Percentiles rank a stretch among this genome's conserved stretches.
Evolutionary conservation across 1,284 basidiomycete species (phyloP).

Genomic region (Tilletia setariae): DNA sequence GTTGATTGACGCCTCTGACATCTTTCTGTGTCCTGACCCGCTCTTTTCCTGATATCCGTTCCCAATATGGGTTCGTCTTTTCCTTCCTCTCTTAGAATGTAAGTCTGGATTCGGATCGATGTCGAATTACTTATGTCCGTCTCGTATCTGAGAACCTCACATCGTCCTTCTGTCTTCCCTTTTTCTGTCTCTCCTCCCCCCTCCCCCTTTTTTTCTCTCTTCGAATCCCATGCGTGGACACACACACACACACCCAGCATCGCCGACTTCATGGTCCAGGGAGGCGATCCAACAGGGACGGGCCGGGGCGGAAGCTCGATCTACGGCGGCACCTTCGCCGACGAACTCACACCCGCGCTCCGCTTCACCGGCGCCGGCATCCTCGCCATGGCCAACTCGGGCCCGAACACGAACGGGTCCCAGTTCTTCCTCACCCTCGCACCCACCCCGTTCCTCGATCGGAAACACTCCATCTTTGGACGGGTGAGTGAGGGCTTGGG

Average conservation of each 20-base stretch:
- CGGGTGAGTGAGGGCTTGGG: conserved; percentile 15
- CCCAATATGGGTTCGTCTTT: not conserved
- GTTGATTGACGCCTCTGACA: not conserved
- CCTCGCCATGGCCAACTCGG: conserved; percentile 37
- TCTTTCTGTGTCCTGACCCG: not conserved
- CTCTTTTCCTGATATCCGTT: not conserved
- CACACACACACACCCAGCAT: conserved; percentile 18
- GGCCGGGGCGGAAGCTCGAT: conserved; percentile 38
- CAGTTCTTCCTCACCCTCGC: conserved; percentile 31
- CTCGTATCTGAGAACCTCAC: too few relatives aligned
- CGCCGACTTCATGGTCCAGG: conserved; percentile 37
- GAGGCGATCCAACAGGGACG: conserved; percentile 37
- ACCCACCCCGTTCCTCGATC: conserved; percentile 32
- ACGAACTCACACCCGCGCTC: conserved; percentile 26
- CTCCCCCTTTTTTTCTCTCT: not conserved
- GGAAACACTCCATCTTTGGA: conserved; percentile 26
- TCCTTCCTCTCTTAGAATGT: not conserved
- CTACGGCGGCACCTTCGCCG: conserved; percentile 33
- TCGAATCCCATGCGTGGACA: too few relatives aligned
- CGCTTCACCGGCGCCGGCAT: conserved; percentile 39
- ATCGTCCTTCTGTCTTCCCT: too few relatives aligned
- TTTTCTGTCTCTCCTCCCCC: too few relatives aligned
- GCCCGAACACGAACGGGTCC: conserved; percentile 31
- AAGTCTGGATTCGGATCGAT: too few relatives aligned
- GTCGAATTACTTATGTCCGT: too few relatives aligned